These are phyloP conservation scores for Colletotrichum scovillei DNA, from an alignment of 2,329 filamentous ascomycete genomes.

Conservation along the genomic window DNA sequence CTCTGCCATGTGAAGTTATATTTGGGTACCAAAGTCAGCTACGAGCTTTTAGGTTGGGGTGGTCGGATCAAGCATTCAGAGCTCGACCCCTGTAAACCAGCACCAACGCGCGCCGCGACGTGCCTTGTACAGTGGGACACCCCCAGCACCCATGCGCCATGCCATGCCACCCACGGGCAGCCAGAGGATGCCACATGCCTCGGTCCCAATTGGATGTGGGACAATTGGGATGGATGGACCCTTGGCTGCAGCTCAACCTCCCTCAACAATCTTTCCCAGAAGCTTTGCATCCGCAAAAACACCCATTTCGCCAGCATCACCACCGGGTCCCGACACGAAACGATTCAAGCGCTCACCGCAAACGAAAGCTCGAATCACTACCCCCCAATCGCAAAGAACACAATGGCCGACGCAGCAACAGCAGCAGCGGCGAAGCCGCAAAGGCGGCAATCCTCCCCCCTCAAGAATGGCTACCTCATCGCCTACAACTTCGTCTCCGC, in stretches of 20 bases:
- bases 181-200: not conserved
- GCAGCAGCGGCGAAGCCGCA: conserved; percentile 34
- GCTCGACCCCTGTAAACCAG: conserved; percentile 13
- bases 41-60: not conserved
- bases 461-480: conserved; percentile 78
- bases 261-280: conserved; percentile 30
- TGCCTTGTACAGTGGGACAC: conserved; percentile 24
- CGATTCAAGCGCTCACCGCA: not conserved
- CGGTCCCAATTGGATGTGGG: conserved; percentile 19
- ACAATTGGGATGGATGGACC: not conserved
- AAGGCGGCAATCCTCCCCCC: conserved; percentile 48
- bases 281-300: not conserved
- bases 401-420: conserved; percentile 33
- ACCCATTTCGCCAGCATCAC: not conserved
- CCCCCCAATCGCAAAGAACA: not conserved
- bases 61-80: not conserved
- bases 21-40: not conserved
- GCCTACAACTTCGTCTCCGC: conserved; percentile 87
- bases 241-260: conserved; percentile 34
- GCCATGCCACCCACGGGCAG: not conserved
- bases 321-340: no score
- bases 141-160: not conserved
- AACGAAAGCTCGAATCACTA: not conserved
- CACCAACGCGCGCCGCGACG: not conserved
- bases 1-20: not conserved